Conservation (phyloP, 73 alveolate genomes). For the Stentor roeselii region DNA sequence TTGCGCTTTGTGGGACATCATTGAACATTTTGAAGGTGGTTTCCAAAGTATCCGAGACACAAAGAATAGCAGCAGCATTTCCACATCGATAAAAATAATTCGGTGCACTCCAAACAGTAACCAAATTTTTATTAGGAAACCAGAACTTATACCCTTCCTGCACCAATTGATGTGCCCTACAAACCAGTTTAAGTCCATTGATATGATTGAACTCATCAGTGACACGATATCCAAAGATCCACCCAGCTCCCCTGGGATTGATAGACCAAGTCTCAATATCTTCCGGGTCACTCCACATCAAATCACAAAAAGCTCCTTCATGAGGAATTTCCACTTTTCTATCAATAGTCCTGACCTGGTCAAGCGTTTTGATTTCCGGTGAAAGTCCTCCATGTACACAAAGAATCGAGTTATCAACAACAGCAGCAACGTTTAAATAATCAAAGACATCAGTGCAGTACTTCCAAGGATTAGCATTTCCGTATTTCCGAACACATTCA, state of each 20-base stretch:
- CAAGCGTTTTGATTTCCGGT: constrained; percentile 85
- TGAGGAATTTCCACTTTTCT: constrained; percentile 87
- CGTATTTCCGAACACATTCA: constrained; percentile 81
- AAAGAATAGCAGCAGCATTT: constrained; percentile 74
- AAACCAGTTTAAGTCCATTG: constrained; percentile 71
- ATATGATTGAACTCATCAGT: constrained; percentile 75
- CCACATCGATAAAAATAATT: constrained; percentile 87
- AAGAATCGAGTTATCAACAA: constrained; percentile 76
- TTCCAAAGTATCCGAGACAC: constrained; percentile 57
- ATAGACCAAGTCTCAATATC: constrained; percentile 67
- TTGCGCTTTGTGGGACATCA: constrained; percentile 64
- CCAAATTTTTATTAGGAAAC: constrained; percentile 67
- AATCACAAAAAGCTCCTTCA: constrained; percentile 89
- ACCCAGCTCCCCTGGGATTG: constrained; percentile 71
- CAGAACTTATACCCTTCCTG: constrained; percentile 83
- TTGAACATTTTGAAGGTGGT: constrained; percentile 51
- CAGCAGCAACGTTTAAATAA: constrained; percentile 66
- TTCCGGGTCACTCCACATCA: constrained; percentile 95
- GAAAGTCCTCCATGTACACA: constrained; percentile 93
- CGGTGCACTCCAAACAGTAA: constrained; percentile 92
- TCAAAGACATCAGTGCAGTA: constrained; percentile 74
- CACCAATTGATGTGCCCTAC: constrained; percentile 88
- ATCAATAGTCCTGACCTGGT: constrained; percentile 71
- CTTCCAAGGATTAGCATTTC: constrained; percentile 81
- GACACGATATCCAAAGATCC: constrained; percentile 72